Base-by-base conservation (phyloP, 306 rosid species). In the Trifolium dubium region DNA sequence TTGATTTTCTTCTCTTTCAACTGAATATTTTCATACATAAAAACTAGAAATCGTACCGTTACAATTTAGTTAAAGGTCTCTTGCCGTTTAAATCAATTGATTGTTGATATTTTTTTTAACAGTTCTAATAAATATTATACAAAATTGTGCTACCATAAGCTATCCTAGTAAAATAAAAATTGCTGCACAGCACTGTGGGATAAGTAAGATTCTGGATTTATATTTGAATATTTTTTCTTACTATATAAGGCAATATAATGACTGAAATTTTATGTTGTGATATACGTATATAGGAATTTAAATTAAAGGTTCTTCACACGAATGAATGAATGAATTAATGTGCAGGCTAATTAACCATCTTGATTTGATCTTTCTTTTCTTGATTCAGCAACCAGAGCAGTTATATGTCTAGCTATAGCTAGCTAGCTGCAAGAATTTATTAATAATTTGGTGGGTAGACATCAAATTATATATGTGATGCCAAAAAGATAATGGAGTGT, bases 371-470 rank as follows among this genome's bases (percentile, higher is more conserved):
- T 15, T 50, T 50, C 28, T 17, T 7, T 7, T 17, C 29, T 51
- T 8, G 28, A 51, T 51, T 17, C 4, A 2, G 14, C 8, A 29
- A 29, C 10, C 10, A 53, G 2, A 51, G 11, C 23, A 51, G 19
- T 13, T 40, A 31, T 60, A 59, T 59, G 64, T 59, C 19, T 5
- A 30, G 64, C 40, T 60, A 60, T 14, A 14, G 6, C 6, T 56
- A 4, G 9, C 18, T 60, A 60, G 65, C 11, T 60, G 41, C 10
- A 31, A 60, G 19, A 60, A 32, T 31, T 31, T 31, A 32, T 60
- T 60, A 60, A 31, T 60, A 31, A 31, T 60, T 60, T 34, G 41
- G 41, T 60, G 41, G 65, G 65, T 31, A 11, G 19, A 31, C 19
- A 31, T 60, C 1, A 60, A 60, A 31, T 60, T 60, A 23, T 23